Percentiles rank a stretch among this genome's conserved stretches.
phyloP scores from a whole-genome alignment of 1,139 yeast species.

The Geotrichum europaeum region DNA sequence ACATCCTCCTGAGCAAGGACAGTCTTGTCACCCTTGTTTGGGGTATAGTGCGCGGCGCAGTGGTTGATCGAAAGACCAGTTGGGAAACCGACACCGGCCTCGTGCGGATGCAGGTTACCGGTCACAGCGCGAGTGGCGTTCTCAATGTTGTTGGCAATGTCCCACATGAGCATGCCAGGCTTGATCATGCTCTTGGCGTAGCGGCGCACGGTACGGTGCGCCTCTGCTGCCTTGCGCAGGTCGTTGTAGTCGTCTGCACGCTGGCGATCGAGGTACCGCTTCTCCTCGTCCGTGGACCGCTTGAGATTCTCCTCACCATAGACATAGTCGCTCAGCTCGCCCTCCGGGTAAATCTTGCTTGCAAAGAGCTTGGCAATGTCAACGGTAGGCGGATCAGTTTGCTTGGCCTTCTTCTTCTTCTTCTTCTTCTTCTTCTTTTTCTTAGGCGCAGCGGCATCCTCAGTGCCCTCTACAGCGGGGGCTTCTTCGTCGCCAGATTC shows the following conservation, averaged over 20 bases:
- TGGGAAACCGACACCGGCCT: slow-evolving; percentile 94
- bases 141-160: slow-evolving; percentile 85
- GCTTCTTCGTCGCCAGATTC: background rate
- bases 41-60: slow-evolving; percentile 97
- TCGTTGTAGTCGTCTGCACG: slow-evolving; percentile 69
- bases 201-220: slow-evolving; percentile 84
- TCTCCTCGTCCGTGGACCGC: slow-evolving; percentile 79
- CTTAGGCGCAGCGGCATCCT: background rate
- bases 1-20: slow-evolving; percentile 81
- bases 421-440: slow-evolving; percentile 10
- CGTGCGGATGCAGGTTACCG: slow-evolving; percentile 51
- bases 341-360: slow-evolving; percentile 13
- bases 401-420: slow-evolving; percentile 16
- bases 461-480: slow-evolving; percentile 1
- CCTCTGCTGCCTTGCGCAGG: slow-evolving; percentile 92
- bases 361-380: slow-evolving; percentile 14
- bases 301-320: slow-evolving; percentile 58
- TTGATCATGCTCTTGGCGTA: slow-evolving; percentile 67
- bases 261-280: too few relatives aligned
- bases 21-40: slow-evolving; percentile 88
- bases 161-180: slow-evolving; percentile 92
- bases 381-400: slow-evolving; percentile 8
- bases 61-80: slow-evolving; percentile 91
- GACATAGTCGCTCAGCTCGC: slow-evolving; percentile 38
- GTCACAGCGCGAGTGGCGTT: slow-evolving; percentile 73